Percentiles rank a stretch among this genome's conserved stretches.
These are phyloP conservation scores for Termitomyces sp. DNA, from an alignment of 768 basidiomycete species.

Conservation along the genomic window DNA sequence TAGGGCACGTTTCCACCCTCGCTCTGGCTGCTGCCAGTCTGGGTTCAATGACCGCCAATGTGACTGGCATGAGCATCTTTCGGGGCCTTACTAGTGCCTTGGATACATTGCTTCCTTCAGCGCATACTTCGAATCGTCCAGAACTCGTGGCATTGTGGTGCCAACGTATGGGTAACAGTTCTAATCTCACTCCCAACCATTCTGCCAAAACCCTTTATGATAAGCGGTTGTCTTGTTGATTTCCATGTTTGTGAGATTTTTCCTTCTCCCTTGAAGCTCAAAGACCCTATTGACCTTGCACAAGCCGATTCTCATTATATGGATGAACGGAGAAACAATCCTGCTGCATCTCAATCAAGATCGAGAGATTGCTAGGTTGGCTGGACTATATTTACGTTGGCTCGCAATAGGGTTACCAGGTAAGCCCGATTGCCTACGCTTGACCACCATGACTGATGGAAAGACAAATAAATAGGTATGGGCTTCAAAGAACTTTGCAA, in stretches of 20 bases:
- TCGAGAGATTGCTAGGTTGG: not conserved
- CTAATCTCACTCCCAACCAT: too few species aligned
- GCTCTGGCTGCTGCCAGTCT: not conserved
- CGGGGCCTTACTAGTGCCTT: not conserved
- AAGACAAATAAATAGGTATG: slow-evolving; percentile 25
- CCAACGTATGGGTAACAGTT: not conserved
- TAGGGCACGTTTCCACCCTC: not conserved
- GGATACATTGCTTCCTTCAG: not conserved
- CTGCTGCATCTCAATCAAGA: slow-evolving; percentile 3
- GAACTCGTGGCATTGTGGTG: not conserved
- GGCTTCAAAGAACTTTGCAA: slow-evolving; percentile 44
- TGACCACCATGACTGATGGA: not conserved
- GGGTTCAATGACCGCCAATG: not conserved
- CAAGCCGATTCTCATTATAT: not conserved
- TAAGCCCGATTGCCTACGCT: not conserved
- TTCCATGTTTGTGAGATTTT: not conserved
- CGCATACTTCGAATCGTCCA: not conserved
- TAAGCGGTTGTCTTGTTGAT: not conserved
- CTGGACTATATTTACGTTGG: slow-evolving; percentile 1
- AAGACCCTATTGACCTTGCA: not conserved
- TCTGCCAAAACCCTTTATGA: too few species aligned
- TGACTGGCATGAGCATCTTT: not conserved
- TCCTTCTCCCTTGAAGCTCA: not conserved
- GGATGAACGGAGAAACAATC: not conserved
- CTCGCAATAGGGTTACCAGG: not conserved